These are phyloP conservation scores for Clitocybe nebularis DNA, from an alignment of 1,284 basidiomycete genomes.

Conservation along the genomic window DNA sequence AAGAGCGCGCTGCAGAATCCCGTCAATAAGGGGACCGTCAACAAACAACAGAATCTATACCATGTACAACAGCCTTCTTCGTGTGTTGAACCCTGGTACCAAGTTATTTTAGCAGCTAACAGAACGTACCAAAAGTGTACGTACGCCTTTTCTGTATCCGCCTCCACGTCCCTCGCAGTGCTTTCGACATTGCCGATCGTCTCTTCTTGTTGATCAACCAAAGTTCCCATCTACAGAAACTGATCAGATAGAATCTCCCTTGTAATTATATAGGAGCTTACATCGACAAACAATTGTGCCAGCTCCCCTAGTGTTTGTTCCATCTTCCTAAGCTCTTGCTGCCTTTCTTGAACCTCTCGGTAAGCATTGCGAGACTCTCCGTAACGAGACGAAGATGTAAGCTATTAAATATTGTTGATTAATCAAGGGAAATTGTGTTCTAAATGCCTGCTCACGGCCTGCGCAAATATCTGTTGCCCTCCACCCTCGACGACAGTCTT, in stretches of 20 bases:
- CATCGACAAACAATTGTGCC: constrained; percentile 84
- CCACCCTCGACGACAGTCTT: constrained; percentile 69
- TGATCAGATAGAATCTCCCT: constrained; percentile 8
- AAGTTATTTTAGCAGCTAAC: neutral
- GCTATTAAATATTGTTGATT: constrained; percentile 24
- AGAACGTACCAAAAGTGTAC: constrained; percentile 21
- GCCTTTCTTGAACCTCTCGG: constrained; percentile 88
- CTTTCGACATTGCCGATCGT: constrained; percentile 62
- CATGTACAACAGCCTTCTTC: constrained; percentile 66
- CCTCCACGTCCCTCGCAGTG: constrained; percentile 58
- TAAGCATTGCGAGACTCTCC: constrained; percentile 83
- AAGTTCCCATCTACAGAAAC: constrained; percentile 61
- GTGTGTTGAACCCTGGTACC: constrained; percentile 55
- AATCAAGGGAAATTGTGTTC: neutral
- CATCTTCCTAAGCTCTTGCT: constrained; percentile 85
- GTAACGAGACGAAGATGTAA: constrained; percentile 71
- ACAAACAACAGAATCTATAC: constrained; percentile 15
- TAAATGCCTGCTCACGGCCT: constrained; percentile 60
- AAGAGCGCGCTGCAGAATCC: constrained; percentile 37
- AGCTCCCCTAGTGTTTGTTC: constrained; percentile 87
- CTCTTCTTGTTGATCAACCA: constrained; percentile 80
- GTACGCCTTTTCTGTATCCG: constrained; percentile 70
- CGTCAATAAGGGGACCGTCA: constrained; percentile 4
- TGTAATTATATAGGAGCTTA: constrained; percentile 29
- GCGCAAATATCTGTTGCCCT: constrained; percentile 74